Conservation (phyloP, 169 alveolate genomes). For the Perkinsus marinus region DNA sequence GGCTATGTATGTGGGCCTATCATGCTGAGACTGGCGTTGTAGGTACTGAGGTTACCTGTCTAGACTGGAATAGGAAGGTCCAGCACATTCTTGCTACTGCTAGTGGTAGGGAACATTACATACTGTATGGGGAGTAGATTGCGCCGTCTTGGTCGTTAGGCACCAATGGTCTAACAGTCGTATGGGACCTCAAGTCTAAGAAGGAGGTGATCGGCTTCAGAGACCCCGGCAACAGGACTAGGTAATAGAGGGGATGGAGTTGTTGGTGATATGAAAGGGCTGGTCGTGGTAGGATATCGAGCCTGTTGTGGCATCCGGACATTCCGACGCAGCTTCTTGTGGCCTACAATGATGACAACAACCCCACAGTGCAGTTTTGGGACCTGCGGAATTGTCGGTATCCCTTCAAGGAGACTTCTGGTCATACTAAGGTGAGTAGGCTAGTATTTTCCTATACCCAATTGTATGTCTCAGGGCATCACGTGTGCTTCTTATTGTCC, state of each 20-base stretch:
- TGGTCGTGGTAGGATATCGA: constrained; percentile 9
- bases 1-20: too few relatives aligned
- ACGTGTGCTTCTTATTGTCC: constrained; percentile 22
- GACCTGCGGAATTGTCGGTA: constrained; percentile 23
- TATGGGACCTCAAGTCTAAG: constrained; percentile 22
- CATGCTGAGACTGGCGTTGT: too few relatives aligned
- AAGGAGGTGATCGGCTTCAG: constrained; percentile 25
- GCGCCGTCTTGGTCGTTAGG: background rate
- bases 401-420: constrained; percentile 22
- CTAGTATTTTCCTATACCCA: background rate
- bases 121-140: background rate
- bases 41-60: constrained; percentile 19
- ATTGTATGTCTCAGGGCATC: background rate
- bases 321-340: constrained; percentile 27
- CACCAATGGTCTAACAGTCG: constrained; percentile 20
- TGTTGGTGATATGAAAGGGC: background rate
- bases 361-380: constrained; percentile 27
- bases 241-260: background rate
- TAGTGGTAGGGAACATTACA: background rate
- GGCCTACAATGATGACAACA: constrained; percentile 26
- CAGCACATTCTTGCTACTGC: constrained; percentile 25
- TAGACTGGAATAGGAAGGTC: constrained; percentile 27
- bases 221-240: constrained; percentile 24
- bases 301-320: constrained; percentile 24
- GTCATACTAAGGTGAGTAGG: background rate